Evolutionary conservation across 1,284 basidiomycete species (phyloP).

Genomic region (Malassezia vespertilionis): DNA sequence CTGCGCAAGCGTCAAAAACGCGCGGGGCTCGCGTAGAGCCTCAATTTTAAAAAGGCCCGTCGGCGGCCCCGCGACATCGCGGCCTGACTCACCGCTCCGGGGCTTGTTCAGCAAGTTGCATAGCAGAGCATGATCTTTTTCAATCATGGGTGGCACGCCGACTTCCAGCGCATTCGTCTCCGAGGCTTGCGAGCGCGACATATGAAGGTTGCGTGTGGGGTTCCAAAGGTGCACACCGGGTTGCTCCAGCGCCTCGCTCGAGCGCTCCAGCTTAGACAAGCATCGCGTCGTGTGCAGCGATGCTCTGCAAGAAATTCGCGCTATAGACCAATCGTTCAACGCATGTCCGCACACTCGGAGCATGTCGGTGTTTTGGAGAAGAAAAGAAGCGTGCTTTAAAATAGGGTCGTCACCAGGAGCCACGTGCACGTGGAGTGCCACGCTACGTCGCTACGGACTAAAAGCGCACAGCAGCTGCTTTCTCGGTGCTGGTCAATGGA

Average conservation of each 20-base stretch:
- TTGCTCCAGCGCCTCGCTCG: neutral
- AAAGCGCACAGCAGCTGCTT: slow-evolving; percentile 44
- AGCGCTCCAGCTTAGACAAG: neutral
- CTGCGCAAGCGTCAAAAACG: slow-evolving; percentile 32
- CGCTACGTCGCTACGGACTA: slow-evolving; percentile 3
- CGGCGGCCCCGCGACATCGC: neutral
- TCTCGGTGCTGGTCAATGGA: slow-evolving; percentile 50
- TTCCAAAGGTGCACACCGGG: neutral
- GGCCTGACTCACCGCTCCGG: neutral
- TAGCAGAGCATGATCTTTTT: slow-evolving; percentile 7
- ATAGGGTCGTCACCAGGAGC: no score
- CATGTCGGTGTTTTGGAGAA: neutral
- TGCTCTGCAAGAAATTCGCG: no score
- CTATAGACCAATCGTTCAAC: no score
- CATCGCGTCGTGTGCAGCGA: neutral
- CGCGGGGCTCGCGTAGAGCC: slow-evolving; percentile 26
- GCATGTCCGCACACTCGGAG: no score
- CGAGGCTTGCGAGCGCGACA: slow-evolving; percentile 7
- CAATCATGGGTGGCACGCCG: slow-evolving; percentile 6
- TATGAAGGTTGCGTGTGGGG: slow-evolving; percentile 3
- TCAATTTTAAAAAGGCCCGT: slow-evolving; percentile 37
- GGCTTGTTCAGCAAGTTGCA: slow-evolving; percentile 3
- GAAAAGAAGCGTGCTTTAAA: neutral
- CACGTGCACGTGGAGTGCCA: no score
- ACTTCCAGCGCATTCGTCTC: neutral